A percentile compares a stretch with the other conserved stretches of the same genome.
These are phyloP conservation scores for Stephanodiscus triporus DNA, from an alignment of 108 stramenopile genomes.

Conservation along the genomic window DNA sequence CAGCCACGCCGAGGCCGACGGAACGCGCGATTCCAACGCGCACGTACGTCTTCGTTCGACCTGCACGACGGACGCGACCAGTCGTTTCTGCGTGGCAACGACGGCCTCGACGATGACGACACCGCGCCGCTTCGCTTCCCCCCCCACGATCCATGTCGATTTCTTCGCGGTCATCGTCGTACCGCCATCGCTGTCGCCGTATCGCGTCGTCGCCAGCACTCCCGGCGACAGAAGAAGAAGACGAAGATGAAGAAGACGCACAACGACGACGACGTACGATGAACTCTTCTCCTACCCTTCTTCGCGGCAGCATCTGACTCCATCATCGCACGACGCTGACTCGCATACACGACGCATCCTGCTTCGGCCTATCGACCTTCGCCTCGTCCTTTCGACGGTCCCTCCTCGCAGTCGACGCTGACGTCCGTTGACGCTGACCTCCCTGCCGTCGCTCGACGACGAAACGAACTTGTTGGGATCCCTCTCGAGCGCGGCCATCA, in stretches of 20 bases:
- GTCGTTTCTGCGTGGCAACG: no score
- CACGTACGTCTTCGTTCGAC: no score
- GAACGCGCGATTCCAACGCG: constrained; percentile 34
- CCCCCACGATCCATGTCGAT: neutral
- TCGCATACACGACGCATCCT: constrained; percentile 67
- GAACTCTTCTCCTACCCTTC: no score
- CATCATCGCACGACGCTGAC: constrained; percentile 48
- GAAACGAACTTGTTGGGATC: constrained; percentile 24
- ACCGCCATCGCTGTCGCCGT: constrained; percentile 25
- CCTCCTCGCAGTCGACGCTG: constrained; percentile 17
- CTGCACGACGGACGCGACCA: no score
- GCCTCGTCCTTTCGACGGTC: constrained; percentile 50
- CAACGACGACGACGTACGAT: no score
- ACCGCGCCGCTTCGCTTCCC: no score
- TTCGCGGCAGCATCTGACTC: no score
- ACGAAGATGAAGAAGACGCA: no score
- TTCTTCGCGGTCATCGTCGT: neutral
- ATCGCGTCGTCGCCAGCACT: constrained; percentile 5
- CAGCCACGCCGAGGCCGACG: constrained; percentile 57
- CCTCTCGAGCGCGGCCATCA: constrained; percentile 34
- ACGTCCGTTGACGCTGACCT: constrained; percentile 17
- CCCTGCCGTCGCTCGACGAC: neutral
- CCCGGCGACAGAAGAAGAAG: no score
- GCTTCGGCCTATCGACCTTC: constrained; percentile 68
- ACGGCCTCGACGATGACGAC: no score